phyloP scores from a whole-genome alignment of 768 basidiomycete species.

The Psilocybe azurescens region DNA sequence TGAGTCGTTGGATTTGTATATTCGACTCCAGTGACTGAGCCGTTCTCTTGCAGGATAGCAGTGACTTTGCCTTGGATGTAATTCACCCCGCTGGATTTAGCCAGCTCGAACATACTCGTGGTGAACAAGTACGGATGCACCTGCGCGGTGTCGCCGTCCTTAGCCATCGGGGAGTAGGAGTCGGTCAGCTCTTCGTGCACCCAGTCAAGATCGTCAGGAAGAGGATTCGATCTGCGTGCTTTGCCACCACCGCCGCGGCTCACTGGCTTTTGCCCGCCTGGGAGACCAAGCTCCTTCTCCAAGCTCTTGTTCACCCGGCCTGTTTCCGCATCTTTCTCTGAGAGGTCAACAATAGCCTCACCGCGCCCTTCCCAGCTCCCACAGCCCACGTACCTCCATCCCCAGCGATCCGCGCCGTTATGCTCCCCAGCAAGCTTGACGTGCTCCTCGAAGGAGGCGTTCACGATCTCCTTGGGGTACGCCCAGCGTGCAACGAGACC shows the following conservation, averaged over 20 bases:
- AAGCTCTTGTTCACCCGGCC: constrained; percentile 45
- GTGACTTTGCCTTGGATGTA: constrained; percentile 53
- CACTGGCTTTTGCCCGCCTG: constrained; percentile 29
- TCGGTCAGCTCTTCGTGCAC: constrained; percentile 62
- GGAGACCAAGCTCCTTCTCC: constrained; percentile 60
- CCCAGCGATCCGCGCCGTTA: constrained; percentile 77
- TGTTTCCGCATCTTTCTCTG: constrained; percentile 32
- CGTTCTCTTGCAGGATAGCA: constrained; percentile 43
- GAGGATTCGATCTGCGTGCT: constrained; percentile 34
- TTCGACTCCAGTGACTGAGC: constrained; percentile 55
- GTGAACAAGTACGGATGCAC: constrained; percentile 82
- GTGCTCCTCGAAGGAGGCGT: constrained; percentile 78
- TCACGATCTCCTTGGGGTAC: constrained; percentile 70
- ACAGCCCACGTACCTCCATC: constrained; percentile 78
- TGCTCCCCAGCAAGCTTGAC: constrained; percentile 71
- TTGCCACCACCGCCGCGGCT: constrained; percentile 15
- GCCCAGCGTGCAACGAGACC: constrained; percentile 90
- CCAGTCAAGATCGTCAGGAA: constrained; percentile 61
- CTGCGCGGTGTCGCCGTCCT: constrained; percentile 67
- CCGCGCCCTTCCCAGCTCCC: constrained; percentile 76
- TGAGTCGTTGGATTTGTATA: constrained; percentile 36
- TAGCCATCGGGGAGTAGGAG: constrained; percentile 65
- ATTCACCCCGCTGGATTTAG: constrained; percentile 55
- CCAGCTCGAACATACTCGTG: constrained; percentile 70
- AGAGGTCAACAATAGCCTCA: constrained; percentile 29